Evolutionary conservation across 306 rosid genomes (phyloP).

Genomic region (Malus sieversii): DNA sequence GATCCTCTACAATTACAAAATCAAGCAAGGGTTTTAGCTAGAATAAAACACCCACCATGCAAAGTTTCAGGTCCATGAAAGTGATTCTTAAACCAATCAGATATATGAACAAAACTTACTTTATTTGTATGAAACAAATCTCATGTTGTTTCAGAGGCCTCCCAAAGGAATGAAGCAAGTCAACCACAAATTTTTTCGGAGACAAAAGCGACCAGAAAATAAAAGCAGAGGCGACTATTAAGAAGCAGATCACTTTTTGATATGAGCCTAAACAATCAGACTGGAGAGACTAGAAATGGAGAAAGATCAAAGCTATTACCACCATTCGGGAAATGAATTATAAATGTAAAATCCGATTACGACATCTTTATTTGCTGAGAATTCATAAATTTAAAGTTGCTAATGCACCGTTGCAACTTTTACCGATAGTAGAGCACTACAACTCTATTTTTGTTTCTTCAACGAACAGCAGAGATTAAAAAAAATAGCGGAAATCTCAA

Average conservation of each 20-base stretch:
- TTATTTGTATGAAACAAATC: background rate
- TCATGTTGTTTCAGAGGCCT: background rate
- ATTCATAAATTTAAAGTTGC: background rate
- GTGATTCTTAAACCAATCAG: background rate
- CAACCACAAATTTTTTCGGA: background rate
- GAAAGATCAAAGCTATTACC: background rate
- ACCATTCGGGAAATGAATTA: background rate
- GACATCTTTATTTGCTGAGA: background rate
- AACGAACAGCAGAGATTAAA: background rate
- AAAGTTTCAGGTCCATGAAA: background rate
- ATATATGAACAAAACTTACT: background rate
- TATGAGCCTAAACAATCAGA: background rate
- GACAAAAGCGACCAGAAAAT: background rate
- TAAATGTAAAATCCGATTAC: too few species aligned
- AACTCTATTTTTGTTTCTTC: background rate
- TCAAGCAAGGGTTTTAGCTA: constrained; percentile 9
- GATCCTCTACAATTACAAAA: constrained; percentile 56
- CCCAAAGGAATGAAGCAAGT: background rate
- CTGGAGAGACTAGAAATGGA: background rate
- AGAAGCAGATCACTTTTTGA: background rate
- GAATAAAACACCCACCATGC: background rate
- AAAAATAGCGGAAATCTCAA: background rate
- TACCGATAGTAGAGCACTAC: background rate
- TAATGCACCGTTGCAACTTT: background rate
- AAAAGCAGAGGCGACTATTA: background rate